Conservation (phyloP, 2,329 filamentous ascomycete species). For the Botryotinia narcissicola region DNA sequence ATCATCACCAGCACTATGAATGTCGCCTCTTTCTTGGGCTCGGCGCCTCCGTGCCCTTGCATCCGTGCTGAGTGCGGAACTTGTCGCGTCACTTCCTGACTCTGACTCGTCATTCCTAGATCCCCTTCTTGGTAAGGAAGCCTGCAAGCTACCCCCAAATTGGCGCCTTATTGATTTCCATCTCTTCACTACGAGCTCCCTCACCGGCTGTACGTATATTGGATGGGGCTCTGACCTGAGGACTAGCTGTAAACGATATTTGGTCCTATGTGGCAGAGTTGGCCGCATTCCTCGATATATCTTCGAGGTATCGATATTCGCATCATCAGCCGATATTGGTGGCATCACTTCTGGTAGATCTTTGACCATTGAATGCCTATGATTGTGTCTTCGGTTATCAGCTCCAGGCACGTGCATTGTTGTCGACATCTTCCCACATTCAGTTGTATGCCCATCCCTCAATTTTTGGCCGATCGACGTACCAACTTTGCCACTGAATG, state of each 20-base stretch:
- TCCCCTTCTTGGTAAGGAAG: conserved; percentile 21
- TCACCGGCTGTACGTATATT: conserved; percentile 36
- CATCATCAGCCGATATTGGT: conserved; percentile 3
- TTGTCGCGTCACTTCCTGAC: conserved; percentile 21
- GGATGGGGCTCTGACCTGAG: conserved; percentile 35
- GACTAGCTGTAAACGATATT: conserved; percentile 30
- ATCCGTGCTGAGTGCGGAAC: conserved; percentile 26
- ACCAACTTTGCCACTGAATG: background rate
- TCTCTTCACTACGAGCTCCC: conserved; percentile 35
- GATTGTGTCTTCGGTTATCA: background rate
- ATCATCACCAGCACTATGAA: conserved; percentile 33
- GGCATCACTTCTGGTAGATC: background rate
- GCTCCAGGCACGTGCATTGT: background rate
- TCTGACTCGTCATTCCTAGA: conserved; percentile 23
- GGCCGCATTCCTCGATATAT: conserved; percentile 16
- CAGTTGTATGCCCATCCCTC: background rate
- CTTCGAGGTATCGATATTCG: conserved; percentile 11
- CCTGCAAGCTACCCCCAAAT: conserved; percentile 32
- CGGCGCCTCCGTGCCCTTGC: conserved; percentile 29
- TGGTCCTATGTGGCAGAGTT: conserved; percentile 12
- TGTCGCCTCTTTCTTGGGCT: conserved; percentile 35
- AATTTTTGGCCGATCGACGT: background rate
- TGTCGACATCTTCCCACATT: background rate
- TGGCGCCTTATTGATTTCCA: conserved; percentile 33
- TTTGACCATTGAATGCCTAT: background rate